Percentiles rank a stretch among this genome's conserved stretches.
Evolutionary conservation across 768 basidiomycete species (phyloP).

Genomic region (Austroboletus eburneus): DNA sequence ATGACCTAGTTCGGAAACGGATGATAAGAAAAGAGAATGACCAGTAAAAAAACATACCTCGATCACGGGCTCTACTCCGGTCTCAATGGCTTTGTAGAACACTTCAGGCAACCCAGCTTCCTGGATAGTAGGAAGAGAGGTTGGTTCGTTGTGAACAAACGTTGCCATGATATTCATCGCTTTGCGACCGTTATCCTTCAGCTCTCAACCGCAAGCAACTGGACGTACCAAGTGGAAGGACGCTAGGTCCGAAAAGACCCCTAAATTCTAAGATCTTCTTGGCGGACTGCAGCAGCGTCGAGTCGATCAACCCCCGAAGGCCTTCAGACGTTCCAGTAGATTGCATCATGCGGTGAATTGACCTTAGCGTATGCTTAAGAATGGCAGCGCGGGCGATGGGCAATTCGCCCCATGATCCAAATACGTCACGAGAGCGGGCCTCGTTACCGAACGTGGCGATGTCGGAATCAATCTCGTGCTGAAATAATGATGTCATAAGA

Average conservation of each 20-base stretch:
- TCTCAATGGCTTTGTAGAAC: slow-evolving; percentile 84
- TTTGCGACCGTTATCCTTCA: slow-evolving; percentile 10
- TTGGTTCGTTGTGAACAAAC: slow-evolving; percentile 98
- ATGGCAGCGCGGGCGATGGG: slow-evolving; percentile 72
- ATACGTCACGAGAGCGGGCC: slow-evolving; percentile 41
- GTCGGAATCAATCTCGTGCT: slow-evolving; percentile 68
- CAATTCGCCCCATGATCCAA: slow-evolving; percentile 55
- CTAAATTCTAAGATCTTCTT: slow-evolving; percentile 86
- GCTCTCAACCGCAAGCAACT: background rate
- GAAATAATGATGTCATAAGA: slow-evolving; percentile 11
- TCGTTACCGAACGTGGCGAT: slow-evolving; percentile 52
- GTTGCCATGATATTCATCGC: slow-evolving; percentile 95
- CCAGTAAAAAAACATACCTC: slow-evolving; percentile 50
- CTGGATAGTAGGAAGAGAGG: slow-evolving; percentile 88
- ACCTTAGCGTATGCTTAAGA: slow-evolving; percentile 87
- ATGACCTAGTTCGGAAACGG: slow-evolving; percentile 55
- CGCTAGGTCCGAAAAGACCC: slow-evolving; percentile 78
- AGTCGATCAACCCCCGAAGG: slow-evolving; percentile 90
- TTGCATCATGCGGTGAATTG: slow-evolving; percentile 97
- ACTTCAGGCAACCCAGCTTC: slow-evolving; percentile 86
- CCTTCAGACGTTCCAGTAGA: slow-evolving; percentile 92
- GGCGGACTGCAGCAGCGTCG: slow-evolving; percentile 75
- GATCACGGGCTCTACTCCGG: slow-evolving; percentile 78
- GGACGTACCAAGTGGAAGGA: slow-evolving; percentile 75
- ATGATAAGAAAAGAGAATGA: background rate